Percentiles rank a stretch among this genome's conserved stretches.
Conservation (phyloP, 108 stramenopile genomes). For the Nitzschia inconspicua region DNA sequence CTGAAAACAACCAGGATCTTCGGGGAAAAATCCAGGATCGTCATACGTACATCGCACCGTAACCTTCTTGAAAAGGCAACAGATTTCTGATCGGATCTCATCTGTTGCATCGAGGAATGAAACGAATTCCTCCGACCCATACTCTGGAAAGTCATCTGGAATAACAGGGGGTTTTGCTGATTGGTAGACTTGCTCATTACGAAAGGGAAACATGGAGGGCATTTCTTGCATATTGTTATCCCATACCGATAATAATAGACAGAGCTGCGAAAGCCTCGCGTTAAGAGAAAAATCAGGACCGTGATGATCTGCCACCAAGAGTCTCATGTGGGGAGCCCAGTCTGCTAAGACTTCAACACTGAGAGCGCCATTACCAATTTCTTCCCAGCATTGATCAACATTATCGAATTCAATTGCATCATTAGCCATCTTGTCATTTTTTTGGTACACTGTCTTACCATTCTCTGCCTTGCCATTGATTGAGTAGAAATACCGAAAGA, state of each 20-base stretch:
- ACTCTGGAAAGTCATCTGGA: conserved; percentile 65
- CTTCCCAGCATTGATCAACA: conserved; percentile 48
- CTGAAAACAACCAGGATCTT: conserved; percentile 33
- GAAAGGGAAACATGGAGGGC: conserved; percentile 68
- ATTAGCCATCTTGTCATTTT: neutral
- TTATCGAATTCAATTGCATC: conserved; percentile 23
- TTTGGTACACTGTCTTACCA: conserved; percentile 38
- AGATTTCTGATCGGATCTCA: conserved; percentile 37
- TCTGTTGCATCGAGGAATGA: conserved; percentile 23
- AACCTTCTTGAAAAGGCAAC: conserved; percentile 42
- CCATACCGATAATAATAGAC: conserved; percentile 73
- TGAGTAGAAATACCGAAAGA: conserved; percentile 29
- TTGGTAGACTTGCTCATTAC: conserved; percentile 31
- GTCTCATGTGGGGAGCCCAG: conserved; percentile 52
- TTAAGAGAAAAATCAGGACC: conserved; percentile 35
- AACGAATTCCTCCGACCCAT: conserved; percentile 64
- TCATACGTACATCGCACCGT: conserved; percentile 62
- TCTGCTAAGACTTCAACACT: conserved; percentile 54
- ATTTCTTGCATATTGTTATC: conserved; percentile 85
- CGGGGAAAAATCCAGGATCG: conserved; percentile 35
- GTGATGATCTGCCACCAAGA: conserved; percentile 41
- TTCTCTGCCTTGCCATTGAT: conserved; percentile 38
- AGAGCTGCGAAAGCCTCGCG: conserved; percentile 70
- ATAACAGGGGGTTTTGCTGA: conserved; percentile 38
- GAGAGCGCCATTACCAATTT: conserved; percentile 49